These are phyloP conservation scores for Strobilomyces dryophilus DNA, from an alignment of 768 basidiomycete genomes.

Conservation along the genomic window DNA sequence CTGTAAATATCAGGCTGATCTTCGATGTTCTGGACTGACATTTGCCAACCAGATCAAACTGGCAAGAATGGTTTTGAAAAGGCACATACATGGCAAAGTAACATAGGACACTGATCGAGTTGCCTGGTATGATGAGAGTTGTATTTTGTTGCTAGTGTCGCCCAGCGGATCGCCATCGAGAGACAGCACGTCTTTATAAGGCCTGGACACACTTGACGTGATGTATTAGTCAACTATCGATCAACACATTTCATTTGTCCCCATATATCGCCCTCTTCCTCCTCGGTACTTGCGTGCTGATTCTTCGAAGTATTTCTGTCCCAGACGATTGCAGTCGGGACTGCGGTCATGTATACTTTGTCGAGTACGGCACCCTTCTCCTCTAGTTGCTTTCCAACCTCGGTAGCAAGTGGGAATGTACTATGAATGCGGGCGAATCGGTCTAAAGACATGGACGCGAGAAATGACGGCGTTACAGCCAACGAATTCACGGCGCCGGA, in stretches of 20 bases:
- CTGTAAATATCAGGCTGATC: conserved; percentile 43
- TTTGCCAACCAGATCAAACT: conserved; percentile 49
- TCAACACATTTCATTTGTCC: conserved; percentile 54
- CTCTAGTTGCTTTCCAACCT: conserved; percentile 48
- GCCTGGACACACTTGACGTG: neutral
- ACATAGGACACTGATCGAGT: conserved; percentile 48
- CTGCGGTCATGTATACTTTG: conserved; percentile 58
- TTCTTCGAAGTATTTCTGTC: conserved; percentile 37
- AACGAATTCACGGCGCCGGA: conserved; percentile 68
- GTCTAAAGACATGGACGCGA: conserved; percentile 66
- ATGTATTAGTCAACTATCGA: conserved; percentile 17
- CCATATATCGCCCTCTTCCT: conserved; percentile 65
- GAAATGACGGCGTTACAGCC: conserved; percentile 46
- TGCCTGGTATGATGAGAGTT: neutral
- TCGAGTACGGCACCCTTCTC: conserved; percentile 57
- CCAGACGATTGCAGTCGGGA: conserved; percentile 64
- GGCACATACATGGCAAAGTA: conserved; percentile 81
- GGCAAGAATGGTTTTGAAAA: conserved; percentile 89
- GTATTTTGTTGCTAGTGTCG: neutral
- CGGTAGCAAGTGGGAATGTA: conserved; percentile 46
- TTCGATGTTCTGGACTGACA: neutral
- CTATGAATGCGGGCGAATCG: conserved; percentile 70
- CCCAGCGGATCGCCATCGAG: neutral
- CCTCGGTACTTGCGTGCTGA: conserved; percentile 11
- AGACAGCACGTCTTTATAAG: neutral